Evolutionary conservation across 1,139 yeast species (phyloP).

Genomic region (Candida pseudoviswanathii): DNA sequence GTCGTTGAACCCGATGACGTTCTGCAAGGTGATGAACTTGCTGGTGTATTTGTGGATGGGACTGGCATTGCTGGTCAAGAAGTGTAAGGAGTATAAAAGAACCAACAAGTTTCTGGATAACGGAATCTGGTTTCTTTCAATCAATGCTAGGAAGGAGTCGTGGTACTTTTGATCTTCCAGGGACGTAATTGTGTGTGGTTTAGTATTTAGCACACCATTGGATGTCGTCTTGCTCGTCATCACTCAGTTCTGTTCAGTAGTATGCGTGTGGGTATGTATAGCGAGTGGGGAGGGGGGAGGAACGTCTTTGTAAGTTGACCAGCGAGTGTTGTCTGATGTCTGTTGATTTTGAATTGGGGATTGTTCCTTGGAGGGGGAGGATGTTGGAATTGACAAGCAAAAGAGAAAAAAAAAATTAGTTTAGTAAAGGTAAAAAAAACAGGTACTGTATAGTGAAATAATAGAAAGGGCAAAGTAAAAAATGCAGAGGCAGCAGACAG

Average conservation of each 20-base stretch:
- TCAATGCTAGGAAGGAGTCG: conserved; percentile 28
- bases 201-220: background rate
- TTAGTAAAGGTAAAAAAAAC: background rate
- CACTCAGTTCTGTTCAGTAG: too few relatives aligned
- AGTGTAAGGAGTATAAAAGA: conserved; percentile 30
- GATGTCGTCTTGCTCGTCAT: background rate
- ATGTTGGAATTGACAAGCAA: background rate
- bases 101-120: conserved; percentile 34
- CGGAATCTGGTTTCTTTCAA: conserved; percentile 44
- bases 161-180: conserved; percentile 18
- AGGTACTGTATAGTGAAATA: background rate
- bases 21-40: conserved; percentile 54
- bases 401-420: background rate
- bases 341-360: too few relatives aligned
- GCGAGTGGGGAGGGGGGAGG: background rate
- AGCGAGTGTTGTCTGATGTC: too few relatives aligned
- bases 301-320: too few relatives aligned
- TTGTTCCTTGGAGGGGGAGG: too few relatives aligned
- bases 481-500: background rate
- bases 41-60: conserved; percentile 26
- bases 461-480: background rate
- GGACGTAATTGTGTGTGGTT: background rate
- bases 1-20: conserved; percentile 29
- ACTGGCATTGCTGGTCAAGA: conserved; percentile 20
- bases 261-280: background rate